Evolutionary conservation across 2,329 filamentous ascomycete species (phyloP).

Genomic region (Lomentospora prolificans): DNA sequence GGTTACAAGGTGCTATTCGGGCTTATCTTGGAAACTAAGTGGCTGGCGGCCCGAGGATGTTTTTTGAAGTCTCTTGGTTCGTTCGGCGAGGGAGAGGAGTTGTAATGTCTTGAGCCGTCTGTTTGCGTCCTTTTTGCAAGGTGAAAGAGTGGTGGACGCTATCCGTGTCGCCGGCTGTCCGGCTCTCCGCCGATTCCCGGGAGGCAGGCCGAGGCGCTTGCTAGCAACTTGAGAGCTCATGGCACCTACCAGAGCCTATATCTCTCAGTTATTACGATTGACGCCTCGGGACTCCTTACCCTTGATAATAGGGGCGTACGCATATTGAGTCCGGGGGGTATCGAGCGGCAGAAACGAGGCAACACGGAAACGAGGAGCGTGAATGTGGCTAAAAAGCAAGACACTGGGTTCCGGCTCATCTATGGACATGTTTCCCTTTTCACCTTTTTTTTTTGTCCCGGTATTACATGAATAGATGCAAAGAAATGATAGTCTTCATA

Average conservation of each 20-base stretch:
- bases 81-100: too few relatives aligned
- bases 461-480: background rate
- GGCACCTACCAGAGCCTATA: background rate
- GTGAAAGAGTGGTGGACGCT: background rate
- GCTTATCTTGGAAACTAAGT: conserved; percentile 51
- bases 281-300: too few relatives aligned
- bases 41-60: conserved; percentile 9
- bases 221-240: background rate
- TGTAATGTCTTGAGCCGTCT: background rate
- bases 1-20: conserved; percentile 67
- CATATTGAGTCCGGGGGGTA: too few relatives aligned
- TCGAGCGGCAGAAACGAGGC: background rate
- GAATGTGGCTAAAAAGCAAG: background rate
- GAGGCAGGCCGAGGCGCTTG: background rate
- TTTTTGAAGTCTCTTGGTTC: conserved; percentile 4
- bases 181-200: background rate
- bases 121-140: background rate
- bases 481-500: background rate
- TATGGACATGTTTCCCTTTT: background rate
- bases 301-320: too few relatives aligned
- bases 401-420: background rate
- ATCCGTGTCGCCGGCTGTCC: background rate
- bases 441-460: background rate
- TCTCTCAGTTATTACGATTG: background rate
- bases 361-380: conserved; percentile 1